Evolutionary conservation across 176 grass and related monocot genomes (phyloP).

Genomic region (Coix lacrymajobi): DNA sequence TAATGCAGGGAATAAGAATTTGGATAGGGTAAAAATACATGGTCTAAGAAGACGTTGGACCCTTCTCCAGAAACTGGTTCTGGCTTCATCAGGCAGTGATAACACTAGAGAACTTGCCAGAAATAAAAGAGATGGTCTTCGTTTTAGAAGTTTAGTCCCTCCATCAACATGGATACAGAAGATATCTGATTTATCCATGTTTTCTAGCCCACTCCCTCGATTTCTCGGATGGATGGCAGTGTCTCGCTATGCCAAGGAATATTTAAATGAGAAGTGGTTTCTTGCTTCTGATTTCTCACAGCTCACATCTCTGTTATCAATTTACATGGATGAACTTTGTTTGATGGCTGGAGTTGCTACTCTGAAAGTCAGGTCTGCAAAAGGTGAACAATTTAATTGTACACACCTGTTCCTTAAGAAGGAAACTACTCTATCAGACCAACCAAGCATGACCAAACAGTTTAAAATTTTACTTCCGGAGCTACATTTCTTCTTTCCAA

Average conservation of each 20-base stretch:
- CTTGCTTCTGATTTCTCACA: constrained; percentile 95
- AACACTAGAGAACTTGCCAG: constrained; percentile 43
- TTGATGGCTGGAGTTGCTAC: constrained; percentile 55
- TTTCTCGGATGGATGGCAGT: constrained; percentile 96
- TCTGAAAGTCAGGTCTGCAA: constrained; percentile 36
- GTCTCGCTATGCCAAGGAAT: constrained; percentile 80
- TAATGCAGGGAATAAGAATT: constrained; percentile 40
- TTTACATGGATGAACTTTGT: constrained; percentile 79
- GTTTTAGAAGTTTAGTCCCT: constrained; percentile 77
- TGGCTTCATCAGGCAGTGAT: constrained; percentile 75
- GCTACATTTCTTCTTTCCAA: constrained; percentile 85
- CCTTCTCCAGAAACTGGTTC: constrained; percentile 80
- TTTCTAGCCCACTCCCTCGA: constrained; percentile 58
- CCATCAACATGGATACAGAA: constrained; percentile 82
- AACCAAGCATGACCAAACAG: constrained; percentile 25
- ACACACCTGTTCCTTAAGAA: constrained; percentile 39
- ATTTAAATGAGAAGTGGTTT: constrained; percentile 60
- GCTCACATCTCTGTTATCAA: constrained; percentile 77
- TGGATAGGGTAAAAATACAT: constrained; percentile 66
- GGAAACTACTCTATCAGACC: constrained; percentile 27
- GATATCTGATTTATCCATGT: constrained; percentile 65
- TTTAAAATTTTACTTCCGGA: constrained; percentile 67
- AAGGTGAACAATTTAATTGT: constrained; percentile 32
- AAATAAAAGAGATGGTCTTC: constrained; percentile 52
- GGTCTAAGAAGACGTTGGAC: constrained; percentile 62